phyloP scores from a whole-genome alignment of 1,284 basidiomycete species.

The Ganoderma lucidum region DNA sequence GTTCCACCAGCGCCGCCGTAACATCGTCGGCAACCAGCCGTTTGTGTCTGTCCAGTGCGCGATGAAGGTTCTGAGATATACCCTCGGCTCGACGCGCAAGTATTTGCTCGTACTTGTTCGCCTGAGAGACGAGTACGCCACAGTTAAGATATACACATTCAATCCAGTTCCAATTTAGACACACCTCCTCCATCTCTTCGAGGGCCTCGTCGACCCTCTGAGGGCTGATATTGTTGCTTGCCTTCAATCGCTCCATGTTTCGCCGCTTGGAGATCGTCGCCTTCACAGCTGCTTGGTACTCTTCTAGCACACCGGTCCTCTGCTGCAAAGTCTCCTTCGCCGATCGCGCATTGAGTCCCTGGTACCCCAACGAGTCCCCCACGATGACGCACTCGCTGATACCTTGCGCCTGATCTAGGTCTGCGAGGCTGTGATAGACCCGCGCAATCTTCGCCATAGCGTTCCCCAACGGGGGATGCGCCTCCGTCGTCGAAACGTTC shows the following conservation, averaged over 20 bases:
- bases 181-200: constrained; percentile 92
- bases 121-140: constrained; percentile 52
- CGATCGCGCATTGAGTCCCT: constrained; percentile 92
- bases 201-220: constrained; percentile 92
- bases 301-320: constrained; percentile 88
- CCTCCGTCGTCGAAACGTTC: constrained; percentile 88
- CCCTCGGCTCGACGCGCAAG: constrained; percentile 84
- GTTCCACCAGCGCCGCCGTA: constrained; percentile 86
- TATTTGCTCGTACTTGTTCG: constrained; percentile 86
- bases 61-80: constrained; percentile 91
- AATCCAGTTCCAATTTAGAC: not conserved
- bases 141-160: constrained; percentile 26
- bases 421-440: constrained; percentile 84
- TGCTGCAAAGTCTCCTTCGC: constrained; percentile 92
- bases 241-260: constrained; percentile 90
- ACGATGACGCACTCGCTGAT: constrained; percentile 93
- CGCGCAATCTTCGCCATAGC: constrained; percentile 87
- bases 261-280: constrained; percentile 90
- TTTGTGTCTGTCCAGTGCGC: constrained; percentile 84
- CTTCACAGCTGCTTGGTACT: constrained; percentile 91
- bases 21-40: constrained; percentile 89
- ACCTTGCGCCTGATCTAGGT: constrained; percentile 86
- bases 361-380: constrained; percentile 92
- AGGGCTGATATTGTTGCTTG: constrained; percentile 85
- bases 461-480: constrained; percentile 80